Base-by-base conservation (phyloP, 2,329 filamentous ascomycete genomes). In the Chaetomium globosum region DNA sequence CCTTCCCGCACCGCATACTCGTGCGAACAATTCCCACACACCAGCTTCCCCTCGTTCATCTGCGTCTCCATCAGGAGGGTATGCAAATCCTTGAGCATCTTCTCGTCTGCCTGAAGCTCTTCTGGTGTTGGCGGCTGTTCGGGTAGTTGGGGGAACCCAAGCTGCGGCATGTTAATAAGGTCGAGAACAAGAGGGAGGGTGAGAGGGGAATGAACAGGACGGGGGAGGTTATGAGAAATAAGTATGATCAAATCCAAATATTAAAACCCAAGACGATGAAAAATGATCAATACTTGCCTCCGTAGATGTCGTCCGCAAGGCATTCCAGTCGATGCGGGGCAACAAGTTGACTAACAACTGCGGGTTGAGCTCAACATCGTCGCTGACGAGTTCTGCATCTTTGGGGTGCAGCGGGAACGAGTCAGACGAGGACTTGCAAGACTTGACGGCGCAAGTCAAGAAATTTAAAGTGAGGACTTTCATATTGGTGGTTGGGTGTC, bases 381-480 rank as follows among this genome's bases (percentile, higher is more conserved):
- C 85, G 73, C 93, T 88, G 71, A 93, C 93, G 28, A 99, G 88
- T 77, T 97, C 93, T 60, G 92, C 93, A 73, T 98, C 93, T 73
- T 89, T 89, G 63, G 95, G 94, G 77, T 98, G 95, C 19, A 99
- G 85, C 2, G 95, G 95, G 75, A 96, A 98, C 28, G 92, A 92
- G 60, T 85, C 81, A 6, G 89, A 82, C 36, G 89, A 88, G 64
- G 87, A 85, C 80, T 96, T 97, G 89, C 95, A 99, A 64, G 90
- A 84, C 83, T 97, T 98, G 76, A 96, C 90, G 68, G 95, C 94
- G 83, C 95, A 99, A 73, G 92, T 95, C 70, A 98, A 83, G 79
- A 99, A 99, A 80, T 98, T 98, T 74, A 96, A 89, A 67, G 93
- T 97, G 60, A 98, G 87, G 68, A 98, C 83, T 79, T 98, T 98